phyloP scores from a whole-genome alignment of 148 eudicot genomes.

The Polygonum aviculare region DNA sequence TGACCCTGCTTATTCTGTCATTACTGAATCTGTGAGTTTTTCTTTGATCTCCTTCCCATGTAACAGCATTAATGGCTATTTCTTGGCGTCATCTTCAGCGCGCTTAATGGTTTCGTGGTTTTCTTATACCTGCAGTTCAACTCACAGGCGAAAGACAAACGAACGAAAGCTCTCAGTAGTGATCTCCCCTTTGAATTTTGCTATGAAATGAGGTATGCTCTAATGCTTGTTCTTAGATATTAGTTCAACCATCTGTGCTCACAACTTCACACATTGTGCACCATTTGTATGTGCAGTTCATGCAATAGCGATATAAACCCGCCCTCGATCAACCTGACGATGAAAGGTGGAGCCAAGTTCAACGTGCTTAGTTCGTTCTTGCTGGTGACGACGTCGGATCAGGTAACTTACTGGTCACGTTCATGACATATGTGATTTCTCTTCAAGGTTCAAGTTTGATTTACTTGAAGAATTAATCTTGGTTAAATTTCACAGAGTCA shows the following conservation, averaged over 20 bases:
- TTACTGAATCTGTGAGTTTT: conserved; percentile 49
- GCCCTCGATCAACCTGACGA: conserved; percentile 44
- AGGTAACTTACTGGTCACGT: background rate
- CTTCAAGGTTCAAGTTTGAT: background rate
- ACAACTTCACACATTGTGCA: background rate
- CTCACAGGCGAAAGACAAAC: conserved; percentile 37
- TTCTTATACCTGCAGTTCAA: conserved; percentile 26
- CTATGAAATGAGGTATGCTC: conserved; percentile 52
- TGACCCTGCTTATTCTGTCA: conserved; percentile 58
- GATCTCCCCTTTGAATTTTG: conserved; percentile 69
- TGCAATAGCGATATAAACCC: background rate
- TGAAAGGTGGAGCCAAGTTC: conserved; percentile 57
- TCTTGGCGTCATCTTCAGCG: background rate
- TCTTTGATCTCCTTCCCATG: background rate
- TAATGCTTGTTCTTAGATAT: conserved; percentile 10
- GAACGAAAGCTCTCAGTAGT: conserved; percentile 36
- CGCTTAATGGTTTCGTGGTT: background rate
- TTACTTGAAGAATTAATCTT: background rate
- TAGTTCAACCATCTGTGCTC: background rate
- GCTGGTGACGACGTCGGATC: background rate
- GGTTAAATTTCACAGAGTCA: conserved; percentile 26
- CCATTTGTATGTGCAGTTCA: conserved; percentile 20
- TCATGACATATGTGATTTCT: background rate
- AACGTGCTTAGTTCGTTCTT: conserved; percentile 28
- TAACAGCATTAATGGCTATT: background rate